Conservation (phyloP, 352 stramenopile genomes). For the Globisporangium abappressorium region DNA sequence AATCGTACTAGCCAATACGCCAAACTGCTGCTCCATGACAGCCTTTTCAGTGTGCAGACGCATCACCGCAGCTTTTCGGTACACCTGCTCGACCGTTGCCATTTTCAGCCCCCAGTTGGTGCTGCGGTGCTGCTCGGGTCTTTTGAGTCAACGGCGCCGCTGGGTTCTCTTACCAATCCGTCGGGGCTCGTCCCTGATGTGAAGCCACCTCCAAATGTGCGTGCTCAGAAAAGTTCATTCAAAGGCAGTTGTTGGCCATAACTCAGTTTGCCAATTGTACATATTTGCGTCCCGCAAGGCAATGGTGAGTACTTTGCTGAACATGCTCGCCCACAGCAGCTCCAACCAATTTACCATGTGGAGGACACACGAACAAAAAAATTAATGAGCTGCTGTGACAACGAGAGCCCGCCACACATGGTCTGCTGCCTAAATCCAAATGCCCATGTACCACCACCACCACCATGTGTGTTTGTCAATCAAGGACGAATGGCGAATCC, state of each 20-base stretch:
- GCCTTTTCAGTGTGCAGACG: slow-evolving; percentile 85
- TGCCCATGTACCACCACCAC: too few species aligned
- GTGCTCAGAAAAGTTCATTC: background rate
- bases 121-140: slow-evolving; percentile 44
- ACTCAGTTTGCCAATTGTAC: background rate
- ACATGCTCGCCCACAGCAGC: background rate
- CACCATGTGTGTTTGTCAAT: background rate
- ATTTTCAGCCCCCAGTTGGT: slow-evolving; percentile 88
- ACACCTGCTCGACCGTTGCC: slow-evolving; percentile 85
- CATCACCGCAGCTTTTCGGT: slow-evolving; percentile 85
- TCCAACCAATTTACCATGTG: background rate
- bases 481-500: background rate
- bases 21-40: slow-evolving; percentile 78
- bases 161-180: background rate
- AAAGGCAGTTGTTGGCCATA: background rate
- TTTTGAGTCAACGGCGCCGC: background rate
- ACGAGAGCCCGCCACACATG: background rate
- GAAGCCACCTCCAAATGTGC: background rate
- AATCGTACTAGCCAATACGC: slow-evolving; percentile 19
- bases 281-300: background rate
- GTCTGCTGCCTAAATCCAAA: background rate
- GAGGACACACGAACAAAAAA: background rate
- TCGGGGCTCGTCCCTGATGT: background rate
- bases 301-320: background rate
- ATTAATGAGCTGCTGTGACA: background rate